These are phyloP conservation scores for Heterobasidion occidentale DNA, from an alignment of 1,284 basidiomycete genomes.

Conservation along the genomic window DNA sequence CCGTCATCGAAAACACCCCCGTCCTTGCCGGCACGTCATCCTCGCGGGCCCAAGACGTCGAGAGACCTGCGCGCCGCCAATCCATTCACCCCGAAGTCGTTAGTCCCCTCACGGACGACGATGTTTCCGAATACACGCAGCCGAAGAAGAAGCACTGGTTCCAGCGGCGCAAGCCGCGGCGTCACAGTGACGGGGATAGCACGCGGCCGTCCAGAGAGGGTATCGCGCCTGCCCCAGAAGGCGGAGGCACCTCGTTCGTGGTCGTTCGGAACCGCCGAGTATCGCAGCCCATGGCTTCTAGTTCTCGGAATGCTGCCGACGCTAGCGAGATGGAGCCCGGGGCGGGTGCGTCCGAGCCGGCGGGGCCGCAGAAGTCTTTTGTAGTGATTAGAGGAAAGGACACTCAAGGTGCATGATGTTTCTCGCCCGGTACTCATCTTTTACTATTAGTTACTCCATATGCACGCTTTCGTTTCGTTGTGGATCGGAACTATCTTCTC, in stretches of 20 bases:
- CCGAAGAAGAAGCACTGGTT: constrained; percentile 61
- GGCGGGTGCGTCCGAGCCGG: background rate
- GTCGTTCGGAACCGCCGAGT: constrained; percentile 51
- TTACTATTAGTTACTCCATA: background rate
- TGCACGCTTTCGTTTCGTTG: background rate
- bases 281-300: constrained; percentile 10
- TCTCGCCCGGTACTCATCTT: background rate
- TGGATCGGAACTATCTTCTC: background rate
- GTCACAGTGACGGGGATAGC: constrained; percentile 46
- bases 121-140: constrained; percentile 14
- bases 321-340: background rate
- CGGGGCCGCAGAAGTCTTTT: constrained; percentile 21
- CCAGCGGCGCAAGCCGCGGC: constrained; percentile 48
- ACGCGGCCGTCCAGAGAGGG: constrained; percentile 15
- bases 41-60: background rate
- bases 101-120: constrained; percentile 15
- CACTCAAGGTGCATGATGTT: constrained; percentile 1
- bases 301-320: background rate
- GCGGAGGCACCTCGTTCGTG: constrained; percentile 54
- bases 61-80: constrained; percentile 7
- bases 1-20: constrained; percentile 59
- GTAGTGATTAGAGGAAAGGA: constrained; percentile 24
- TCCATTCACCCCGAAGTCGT: constrained; percentile 9
- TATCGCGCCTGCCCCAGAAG: constrained; percentile 19
- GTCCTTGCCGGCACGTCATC: constrained; percentile 6